Evolutionary conservation across 1,284 basidiomycete species (phyloP).

Genomic region (Xanthoconium separans): DNA sequence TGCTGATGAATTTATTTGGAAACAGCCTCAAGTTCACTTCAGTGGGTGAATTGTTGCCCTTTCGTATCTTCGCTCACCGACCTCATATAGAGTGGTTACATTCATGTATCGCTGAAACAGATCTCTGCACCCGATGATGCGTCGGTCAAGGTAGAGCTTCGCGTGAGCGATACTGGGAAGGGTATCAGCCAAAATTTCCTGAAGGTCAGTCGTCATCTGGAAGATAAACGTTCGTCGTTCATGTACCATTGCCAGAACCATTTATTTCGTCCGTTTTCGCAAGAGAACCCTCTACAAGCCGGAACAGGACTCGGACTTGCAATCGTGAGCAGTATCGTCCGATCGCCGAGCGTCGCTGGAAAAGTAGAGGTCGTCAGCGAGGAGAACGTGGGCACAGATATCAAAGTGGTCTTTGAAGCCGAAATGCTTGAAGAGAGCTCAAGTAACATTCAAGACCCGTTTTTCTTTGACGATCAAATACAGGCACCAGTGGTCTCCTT

Average conservation of each 20-base stretch:
- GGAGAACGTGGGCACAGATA: slow-evolving; percentile 91
- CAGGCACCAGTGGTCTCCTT: slow-evolving; percentile 63
- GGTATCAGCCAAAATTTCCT: slow-evolving; percentile 88
- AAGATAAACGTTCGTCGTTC: slow-evolving; percentile 9
- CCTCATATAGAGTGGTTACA: slow-evolving; percentile 68
- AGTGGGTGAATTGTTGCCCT: slow-evolving; percentile 38
- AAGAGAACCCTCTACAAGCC: slow-evolving; percentile 88
- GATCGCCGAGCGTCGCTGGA: slow-evolving; percentile 83
- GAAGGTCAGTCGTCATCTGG: slow-evolving; percentile 48
- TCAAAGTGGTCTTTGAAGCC: slow-evolving; percentile 84
- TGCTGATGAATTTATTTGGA: slow-evolving; percentile 94
- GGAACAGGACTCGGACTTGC: slow-evolving; percentile 96
- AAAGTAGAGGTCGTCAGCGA: slow-evolving; percentile 88
- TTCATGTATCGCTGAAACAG: slow-evolving; percentile 84
- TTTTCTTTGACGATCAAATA: slow-evolving; percentile 46
- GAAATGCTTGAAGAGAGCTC: slow-evolving; percentile 52
- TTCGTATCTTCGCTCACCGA: slow-evolving; percentile 10
- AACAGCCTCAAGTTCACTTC: slow-evolving; percentile 93
- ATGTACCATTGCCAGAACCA: slow-evolving; percentile 62
- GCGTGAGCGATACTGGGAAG: slow-evolving; percentile 90
- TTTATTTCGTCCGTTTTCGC: slow-evolving; percentile 96
- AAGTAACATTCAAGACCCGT: slow-evolving; percentile 43
- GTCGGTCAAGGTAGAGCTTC: slow-evolving; percentile 77
- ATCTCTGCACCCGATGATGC: slow-evolving; percentile 54
- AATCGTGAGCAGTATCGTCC: slow-evolving; percentile 92